Percentiles rank a stretch among this genome's conserved stretches.
phyloP scores from a whole-genome alignment of 2,329 filamentous ascomycete species.

The Aureobasidium sp. region DNA sequence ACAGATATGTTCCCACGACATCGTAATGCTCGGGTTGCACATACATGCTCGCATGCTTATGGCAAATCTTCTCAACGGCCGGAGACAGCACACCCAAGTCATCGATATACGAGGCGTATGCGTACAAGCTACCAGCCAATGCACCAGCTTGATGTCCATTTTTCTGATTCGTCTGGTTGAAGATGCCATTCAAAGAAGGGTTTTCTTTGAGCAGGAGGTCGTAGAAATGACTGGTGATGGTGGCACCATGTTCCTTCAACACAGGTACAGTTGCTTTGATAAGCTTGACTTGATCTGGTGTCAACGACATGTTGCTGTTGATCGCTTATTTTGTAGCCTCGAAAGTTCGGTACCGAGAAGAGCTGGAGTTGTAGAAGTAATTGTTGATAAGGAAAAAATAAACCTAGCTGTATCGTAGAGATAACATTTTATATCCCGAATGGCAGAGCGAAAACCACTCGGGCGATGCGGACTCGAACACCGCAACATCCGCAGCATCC shows the following conservation, averaged over 20 bases:
- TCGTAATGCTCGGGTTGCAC: conserved; percentile 63
- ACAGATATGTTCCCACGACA: conserved; percentile 62
- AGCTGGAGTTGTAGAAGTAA: neutral
- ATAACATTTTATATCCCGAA: neutral
- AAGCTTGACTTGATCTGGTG: conserved; percentile 54
- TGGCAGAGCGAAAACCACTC: neutral
- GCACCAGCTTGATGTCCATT: conserved; percentile 64
- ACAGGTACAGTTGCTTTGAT: conserved; percentile 66
- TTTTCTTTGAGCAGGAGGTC: conserved; percentile 58
- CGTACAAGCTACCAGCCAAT: conserved; percentile 61
- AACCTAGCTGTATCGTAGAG: neutral
- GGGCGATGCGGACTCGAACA: neutral
- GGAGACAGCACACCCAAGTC: conserved; percentile 54
- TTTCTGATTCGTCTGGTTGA: conserved; percentile 64
- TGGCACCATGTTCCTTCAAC: conserved; percentile 58
- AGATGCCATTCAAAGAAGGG: conserved; percentile 61
- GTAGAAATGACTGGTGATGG: conserved; percentile 68
- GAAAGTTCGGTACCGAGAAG: neutral
- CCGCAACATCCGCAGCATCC: conserved; percentile 1
- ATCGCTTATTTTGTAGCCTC: neutral
- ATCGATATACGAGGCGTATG: conserved; percentile 66
- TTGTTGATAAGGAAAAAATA: neutral
- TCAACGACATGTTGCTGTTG: conserved; percentile 39
- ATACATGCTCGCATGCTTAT: conserved; percentile 67
- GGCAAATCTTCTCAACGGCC: conserved; percentile 61